Percentiles rank a stretch among this genome's conserved stretches.
Evolutionary conservation across 805 yeast genomes (phyloP).

Genomic region (Saccharomycopsis capsularis): DNA sequence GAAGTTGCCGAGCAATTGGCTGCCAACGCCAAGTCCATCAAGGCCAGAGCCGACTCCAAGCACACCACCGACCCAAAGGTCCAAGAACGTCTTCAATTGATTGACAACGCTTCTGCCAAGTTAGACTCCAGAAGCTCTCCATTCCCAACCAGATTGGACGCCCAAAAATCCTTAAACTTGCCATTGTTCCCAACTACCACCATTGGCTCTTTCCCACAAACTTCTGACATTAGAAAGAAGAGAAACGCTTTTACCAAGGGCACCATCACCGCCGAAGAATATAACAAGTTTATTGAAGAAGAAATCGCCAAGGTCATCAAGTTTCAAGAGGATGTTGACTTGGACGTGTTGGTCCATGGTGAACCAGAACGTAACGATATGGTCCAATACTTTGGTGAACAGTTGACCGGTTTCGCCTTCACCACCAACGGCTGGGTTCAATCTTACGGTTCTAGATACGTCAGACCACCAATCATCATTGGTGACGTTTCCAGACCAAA

Average conservation of each 20-base stretch:
- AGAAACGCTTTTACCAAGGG: conserved; percentile 99
- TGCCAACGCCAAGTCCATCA: conserved; percentile 81
- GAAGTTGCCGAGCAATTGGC: conserved; percentile 71
- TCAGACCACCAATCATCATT: conserved; percentile 98
- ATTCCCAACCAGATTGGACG: conserved; percentile 80
- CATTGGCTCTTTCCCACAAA: conserved; percentile 99
- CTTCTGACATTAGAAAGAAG: conserved; percentile 97
- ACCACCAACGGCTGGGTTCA: conserved; percentile 99
- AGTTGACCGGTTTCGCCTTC: conserved; percentile 96
- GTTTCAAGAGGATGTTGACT: conserved; percentile 99
- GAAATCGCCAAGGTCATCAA: conserved; percentile 93
- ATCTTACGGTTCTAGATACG: conserved; percentile 99
- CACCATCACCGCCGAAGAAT: conserved; percentile 87
- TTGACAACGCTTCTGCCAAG: conserved; percentile 49
- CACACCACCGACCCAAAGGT: conserved; percentile 91
- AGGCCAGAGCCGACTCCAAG: conserved; percentile 78
- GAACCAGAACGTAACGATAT: conserved; percentile 99
- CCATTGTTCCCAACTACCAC: conserved; percentile 99
- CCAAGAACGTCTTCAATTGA: conserved; percentile 73
- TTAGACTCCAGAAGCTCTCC: conserved; percentile 79
- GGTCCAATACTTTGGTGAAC: conserved; percentile 99
- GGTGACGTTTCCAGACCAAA: conserved; percentile 99
- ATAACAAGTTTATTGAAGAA: conserved; percentile 92
- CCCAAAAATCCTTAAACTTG: conserved; percentile 84
- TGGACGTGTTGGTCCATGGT: conserved; percentile 98